Evolutionary conservation across 2,329 filamentous ascomycete species (phyloP).

Genomic region (Aspergillus thermomutatus): DNA sequence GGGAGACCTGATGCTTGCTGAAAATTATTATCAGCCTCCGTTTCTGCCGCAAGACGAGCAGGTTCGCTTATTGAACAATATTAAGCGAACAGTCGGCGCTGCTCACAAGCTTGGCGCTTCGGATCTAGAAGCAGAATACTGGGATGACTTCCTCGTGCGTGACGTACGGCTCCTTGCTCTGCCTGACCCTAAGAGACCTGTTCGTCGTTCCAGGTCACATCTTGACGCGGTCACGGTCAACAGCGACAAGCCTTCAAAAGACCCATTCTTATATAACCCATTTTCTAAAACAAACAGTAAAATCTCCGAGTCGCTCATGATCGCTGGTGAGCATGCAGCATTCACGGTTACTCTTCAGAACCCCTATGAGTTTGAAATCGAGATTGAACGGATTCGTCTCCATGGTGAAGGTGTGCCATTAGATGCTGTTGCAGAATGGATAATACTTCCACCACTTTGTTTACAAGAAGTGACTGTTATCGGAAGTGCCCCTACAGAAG

Average conservation of each 20-base stretch:
- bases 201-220: conserved; percentile 59
- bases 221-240: conserved; percentile 43
- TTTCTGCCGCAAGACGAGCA: conserved; percentile 79
- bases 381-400: conserved; percentile 76
- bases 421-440: conserved; percentile 61
- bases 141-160: conserved; percentile 92
- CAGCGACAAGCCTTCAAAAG: conserved; percentile 47
- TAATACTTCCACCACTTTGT: conserved; percentile 74
- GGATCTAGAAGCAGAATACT: conserved; percentile 77
- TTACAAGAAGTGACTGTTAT: conserved; percentile 73
- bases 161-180: conserved; percentile 67
- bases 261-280: conserved; percentile 94
- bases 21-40: conserved; percentile 66
- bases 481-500: conserved; percentile 65
- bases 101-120: conserved; percentile 70
- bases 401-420: conserved; percentile 72
- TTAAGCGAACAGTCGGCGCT: conserved; percentile 77
- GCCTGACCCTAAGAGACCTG: conserved; percentile 58
- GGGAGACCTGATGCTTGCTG: conserved; percentile 71
- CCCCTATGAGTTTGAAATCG: conserved; percentile 87
- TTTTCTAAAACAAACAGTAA: conserved; percentile 67
- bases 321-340: conserved; percentile 71
- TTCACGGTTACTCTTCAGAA: conserved; percentile 89
- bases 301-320: conserved; percentile 64
- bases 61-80: conserved; percentile 75